A percentile compares a stretch with the other conserved stretches of the same genome.
These are phyloP conservation scores for Mycena capillaripes DNA, from an alignment of 768 basidiomycete genomes.

Conservation along the genomic window DNA sequence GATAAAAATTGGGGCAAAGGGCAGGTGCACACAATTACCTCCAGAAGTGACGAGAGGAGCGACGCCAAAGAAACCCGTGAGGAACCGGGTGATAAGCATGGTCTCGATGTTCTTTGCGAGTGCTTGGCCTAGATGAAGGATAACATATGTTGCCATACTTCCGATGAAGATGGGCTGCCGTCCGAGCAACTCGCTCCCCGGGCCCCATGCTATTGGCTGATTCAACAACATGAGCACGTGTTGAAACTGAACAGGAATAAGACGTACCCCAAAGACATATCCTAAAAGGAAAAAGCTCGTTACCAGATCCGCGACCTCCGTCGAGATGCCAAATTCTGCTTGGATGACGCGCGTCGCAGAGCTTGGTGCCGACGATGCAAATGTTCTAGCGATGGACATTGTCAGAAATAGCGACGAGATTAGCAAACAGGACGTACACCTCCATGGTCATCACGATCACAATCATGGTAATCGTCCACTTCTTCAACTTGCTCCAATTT, in stretches of 20 bases:
- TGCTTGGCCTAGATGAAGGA: constrained; percentile 73
- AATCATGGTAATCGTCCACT: constrained; percentile 62
- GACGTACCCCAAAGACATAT: constrained; percentile 42
- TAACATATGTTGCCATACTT: constrained; percentile 64
- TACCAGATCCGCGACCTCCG: constrained; percentile 63
- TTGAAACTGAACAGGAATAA: no score
- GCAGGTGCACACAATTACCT: constrained; percentile 43
- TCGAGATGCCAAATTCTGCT: constrained; percentile 53
- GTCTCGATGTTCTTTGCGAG: constrained; percentile 72
- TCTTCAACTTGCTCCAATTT: constrained; percentile 61
- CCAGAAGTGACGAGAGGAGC: constrained; percentile 71
- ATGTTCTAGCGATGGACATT: constrained; percentile 56
- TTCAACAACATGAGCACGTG: neutral
- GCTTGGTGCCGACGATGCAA: constrained; percentile 71
- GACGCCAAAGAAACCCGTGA: constrained; percentile 75
- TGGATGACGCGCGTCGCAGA: constrained; percentile 52
- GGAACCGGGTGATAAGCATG: constrained; percentile 70
- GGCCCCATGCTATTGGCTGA: constrained; percentile 70
- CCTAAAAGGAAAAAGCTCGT: constrained; percentile 67
- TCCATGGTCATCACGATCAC: constrained; percentile 66
- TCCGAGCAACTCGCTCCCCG: constrained; percentile 72
- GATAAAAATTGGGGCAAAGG: neutral
- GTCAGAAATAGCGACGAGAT: neutral
- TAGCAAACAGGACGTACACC: constrained; percentile 54
- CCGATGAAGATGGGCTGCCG: constrained; percentile 64